These are phyloP conservation scores for Aspergillus eucalypticola DNA, from an alignment of 2,329 filamentous ascomycete genomes.

Conservation along the genomic window DNA sequence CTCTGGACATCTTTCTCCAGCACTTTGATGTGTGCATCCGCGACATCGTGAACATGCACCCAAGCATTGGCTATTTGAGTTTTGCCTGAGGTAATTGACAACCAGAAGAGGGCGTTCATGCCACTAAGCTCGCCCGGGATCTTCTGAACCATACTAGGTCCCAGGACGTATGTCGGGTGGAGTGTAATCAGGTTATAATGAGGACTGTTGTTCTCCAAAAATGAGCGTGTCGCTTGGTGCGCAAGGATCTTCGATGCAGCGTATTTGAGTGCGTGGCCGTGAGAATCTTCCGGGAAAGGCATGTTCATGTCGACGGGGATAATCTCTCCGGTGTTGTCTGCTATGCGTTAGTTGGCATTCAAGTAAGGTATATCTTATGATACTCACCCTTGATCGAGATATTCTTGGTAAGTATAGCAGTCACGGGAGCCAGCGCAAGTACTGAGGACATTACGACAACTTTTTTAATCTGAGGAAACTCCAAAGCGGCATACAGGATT, in stretches of 20 bases:
- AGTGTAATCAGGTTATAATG: background rate
- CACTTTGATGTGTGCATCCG: slow-evolving; percentile 21
- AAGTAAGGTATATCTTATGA: fast-evolving
- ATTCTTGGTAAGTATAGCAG: background rate
- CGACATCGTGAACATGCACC: slow-evolving; percentile 26
- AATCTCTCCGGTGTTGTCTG: background rate
- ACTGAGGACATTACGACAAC: slow-evolving; percentile 8
- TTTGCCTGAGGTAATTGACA: background rate
- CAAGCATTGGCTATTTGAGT: slow-evolving; percentile 6
- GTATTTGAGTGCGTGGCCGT: background rate
- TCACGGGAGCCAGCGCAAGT: background rate
- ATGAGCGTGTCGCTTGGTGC: background rate
- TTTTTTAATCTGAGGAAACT: slow-evolving; percentile 6
- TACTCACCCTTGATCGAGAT: background rate
- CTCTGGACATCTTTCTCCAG: slow-evolving; percentile 6
- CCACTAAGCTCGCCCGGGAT: background rate
- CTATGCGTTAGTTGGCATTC: background rate
- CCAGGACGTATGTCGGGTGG: slow-evolving; percentile 3
- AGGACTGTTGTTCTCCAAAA: background rate
- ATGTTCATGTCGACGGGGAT: background rate
- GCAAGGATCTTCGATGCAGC: background rate
- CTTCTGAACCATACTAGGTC: background rate
- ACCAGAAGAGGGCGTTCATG: slow-evolving; percentile 2
- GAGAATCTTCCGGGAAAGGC: background rate
- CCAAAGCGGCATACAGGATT: background rate